Conservation (phyloP, 768 basidiomycete species). For the Amanita fuliginea region DNA sequence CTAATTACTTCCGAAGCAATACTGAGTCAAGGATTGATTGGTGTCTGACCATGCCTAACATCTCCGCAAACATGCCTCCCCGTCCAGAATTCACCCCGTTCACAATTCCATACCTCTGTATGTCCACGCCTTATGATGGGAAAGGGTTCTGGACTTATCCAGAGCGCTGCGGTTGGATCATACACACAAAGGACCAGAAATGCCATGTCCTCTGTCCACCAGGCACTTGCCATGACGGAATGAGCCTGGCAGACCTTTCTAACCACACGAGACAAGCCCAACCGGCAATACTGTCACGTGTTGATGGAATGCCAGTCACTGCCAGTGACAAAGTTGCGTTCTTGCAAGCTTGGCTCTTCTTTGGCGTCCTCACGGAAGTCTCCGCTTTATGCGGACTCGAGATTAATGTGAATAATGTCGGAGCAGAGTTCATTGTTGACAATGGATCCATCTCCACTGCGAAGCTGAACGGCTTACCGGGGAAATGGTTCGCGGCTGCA, state of each 20-base stretch:
- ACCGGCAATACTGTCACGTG: neutral
- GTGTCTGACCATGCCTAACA: neutral
- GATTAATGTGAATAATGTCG: neutral
- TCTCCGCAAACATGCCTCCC: neutral
- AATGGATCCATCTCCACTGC: neutral
- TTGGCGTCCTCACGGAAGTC: neutral
- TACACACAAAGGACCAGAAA: neutral
- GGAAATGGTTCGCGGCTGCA: neutral
- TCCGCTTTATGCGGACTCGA: neutral
- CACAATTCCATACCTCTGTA: neutral
- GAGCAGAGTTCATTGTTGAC: neutral
- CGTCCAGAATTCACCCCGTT: neutral
- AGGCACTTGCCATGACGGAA: neutral
- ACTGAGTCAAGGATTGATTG: neutral
- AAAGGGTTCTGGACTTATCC: neutral
- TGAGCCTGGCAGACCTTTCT: neutral
- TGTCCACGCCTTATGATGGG: neutral
- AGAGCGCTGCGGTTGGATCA: neutral
- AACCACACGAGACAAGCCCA: neutral
- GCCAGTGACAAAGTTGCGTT: neutral
- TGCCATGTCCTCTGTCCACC: neutral
- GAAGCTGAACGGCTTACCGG: neutral
- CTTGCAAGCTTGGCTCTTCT: neutral
- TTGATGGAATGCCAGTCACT: neutral
- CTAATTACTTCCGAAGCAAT: neutral